Evolutionary conservation across 2,329 filamentous ascomycete genomes (phyloP), one percentile per base, ranked within the genome.

Genomic region (Arthrobotrys megalospora): DNA sequence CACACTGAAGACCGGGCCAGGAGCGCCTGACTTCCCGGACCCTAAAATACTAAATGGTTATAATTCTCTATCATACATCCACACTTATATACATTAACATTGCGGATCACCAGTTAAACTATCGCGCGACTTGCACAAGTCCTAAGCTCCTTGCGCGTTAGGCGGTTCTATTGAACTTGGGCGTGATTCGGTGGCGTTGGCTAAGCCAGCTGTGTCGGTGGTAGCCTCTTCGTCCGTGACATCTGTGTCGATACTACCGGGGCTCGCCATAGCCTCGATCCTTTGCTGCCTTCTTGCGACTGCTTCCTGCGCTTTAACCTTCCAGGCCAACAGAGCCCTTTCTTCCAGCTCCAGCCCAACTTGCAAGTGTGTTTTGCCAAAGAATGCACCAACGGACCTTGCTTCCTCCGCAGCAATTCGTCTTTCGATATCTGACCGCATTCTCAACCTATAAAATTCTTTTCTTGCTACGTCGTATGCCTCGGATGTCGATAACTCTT

Each of bases 321-420:
- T 95, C 96, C 96, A 99, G 80, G 87, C 86, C 85, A 97, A 93
- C 84, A 90, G 97, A 77, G 90, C 87, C 81, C 88, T 85, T 85
- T 96, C 90, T 85, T 99, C 96, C 66, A 97, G 87, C 79, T 91
- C 86, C 90, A 96, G 92, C 80, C 93, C 90, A 71, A 97, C 87
- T 77, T 97, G 91, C 64, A 94, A 84, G 76, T 89, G 88, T 48
- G 89, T 87, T 84, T 91, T 92, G 84, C 93, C 93, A 84, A 98
- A 98, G 87, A 93, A 93, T 63, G 94, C 94, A 66, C 96, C 96
- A 5, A 92, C 91, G 82, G 92, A 89, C 80, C 90, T 87, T 32
- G 96, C 95, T 85, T 99, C 96, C 85, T 99, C 96, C 62, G 90
- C 88, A 6, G 95, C 93, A 76, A 99, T 88, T 81, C 94, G 90